Conservation (phyloP, 2,329 filamentous ascomycete genomes). For the Metarhizium humberi region DNA sequence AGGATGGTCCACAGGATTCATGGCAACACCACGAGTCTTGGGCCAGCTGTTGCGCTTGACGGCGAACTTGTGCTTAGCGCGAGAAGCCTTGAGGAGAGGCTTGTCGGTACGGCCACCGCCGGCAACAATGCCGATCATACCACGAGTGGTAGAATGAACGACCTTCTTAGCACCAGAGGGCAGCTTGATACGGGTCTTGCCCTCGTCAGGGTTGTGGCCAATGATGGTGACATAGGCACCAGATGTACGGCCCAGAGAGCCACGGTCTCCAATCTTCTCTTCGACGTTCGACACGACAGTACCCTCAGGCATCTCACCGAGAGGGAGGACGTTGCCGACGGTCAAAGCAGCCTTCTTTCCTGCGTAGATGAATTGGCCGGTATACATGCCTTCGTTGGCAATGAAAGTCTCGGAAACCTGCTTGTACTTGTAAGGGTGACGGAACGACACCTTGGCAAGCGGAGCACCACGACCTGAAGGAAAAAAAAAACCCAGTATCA, state of each 20-base stretch:
- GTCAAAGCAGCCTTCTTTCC: slow-evolving; percentile 97
- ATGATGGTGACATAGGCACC: slow-evolving; percentile 99
- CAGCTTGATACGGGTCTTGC: slow-evolving; percentile 99
- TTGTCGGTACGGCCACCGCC: slow-evolving; percentile 99
- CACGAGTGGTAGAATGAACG: slow-evolving; percentile 80
- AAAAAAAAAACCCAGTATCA: slow-evolving; percentile 17
- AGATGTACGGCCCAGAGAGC: slow-evolving; percentile 89
- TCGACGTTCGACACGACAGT: slow-evolving; percentile 99
- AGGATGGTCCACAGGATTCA: slow-evolving; percentile 99
- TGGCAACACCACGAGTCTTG: slow-evolving; percentile 99
- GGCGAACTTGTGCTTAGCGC: slow-evolving; percentile 99
- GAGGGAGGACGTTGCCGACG: slow-evolving; percentile 94
- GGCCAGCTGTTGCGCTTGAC: slow-evolving; percentile 99
- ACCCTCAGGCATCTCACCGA: slow-evolving; percentile 94
- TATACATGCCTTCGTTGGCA: slow-evolving; percentile 99
- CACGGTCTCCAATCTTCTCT: slow-evolving; percentile 97
- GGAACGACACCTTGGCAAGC: slow-evolving; percentile 93
- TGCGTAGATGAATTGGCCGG: slow-evolving; percentile 99
- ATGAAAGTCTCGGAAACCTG: slow-evolving; percentile 98
- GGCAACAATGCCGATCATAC: slow-evolving; percentile 99
- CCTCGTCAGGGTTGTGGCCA: slow-evolving; percentile 96
- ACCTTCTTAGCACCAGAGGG: slow-evolving; percentile 99
- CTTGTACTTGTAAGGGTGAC: slow-evolving; percentile 97
- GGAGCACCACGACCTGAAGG: slow-evolving; percentile 73
- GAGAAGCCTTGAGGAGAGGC: slow-evolving; percentile 97